Conservation (phyloP, 2,329 filamentous ascomycete species). For the Davidsoniella neocaledoniae region DNA sequence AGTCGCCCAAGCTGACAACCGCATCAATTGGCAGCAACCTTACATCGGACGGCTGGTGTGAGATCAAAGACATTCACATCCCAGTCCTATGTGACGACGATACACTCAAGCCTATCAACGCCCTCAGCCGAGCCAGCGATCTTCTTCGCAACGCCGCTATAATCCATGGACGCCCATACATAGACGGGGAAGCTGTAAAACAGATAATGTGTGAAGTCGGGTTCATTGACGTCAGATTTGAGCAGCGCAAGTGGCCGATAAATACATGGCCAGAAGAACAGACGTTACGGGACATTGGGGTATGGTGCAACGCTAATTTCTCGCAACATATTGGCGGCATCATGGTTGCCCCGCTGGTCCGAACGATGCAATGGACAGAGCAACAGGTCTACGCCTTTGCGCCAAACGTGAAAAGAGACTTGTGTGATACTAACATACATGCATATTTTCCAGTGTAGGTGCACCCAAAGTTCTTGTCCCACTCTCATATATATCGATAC, state of each 20-base stretch:
- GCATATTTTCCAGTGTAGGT: constrained; percentile 3
- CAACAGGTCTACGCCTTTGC: background rate
- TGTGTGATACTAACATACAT: background rate
- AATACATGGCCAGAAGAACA: constrained; percentile 1
- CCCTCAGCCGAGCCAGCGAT: background rate
- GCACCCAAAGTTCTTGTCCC: too few relatives aligned
- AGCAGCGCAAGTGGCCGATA: background rate
- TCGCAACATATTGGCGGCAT: background rate
- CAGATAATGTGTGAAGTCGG: background rate
- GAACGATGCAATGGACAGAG: background rate
- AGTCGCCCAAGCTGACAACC: background rate
- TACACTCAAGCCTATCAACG: background rate
- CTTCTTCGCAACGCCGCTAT: background rate
- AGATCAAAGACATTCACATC: constrained; percentile 1
- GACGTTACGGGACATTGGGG: background rate
- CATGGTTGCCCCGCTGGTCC: background rate
- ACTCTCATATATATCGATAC: too few relatives aligned
- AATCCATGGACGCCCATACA: constrained; percentile 1
- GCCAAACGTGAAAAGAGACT: too few relatives aligned
- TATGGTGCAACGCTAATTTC: background rate
- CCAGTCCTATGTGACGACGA: background rate
- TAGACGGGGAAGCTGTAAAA: background rate
- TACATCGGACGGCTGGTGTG: background rate
- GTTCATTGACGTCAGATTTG: background rate
- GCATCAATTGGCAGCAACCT: background rate